Conservation (phyloP, 495 filamentous ascomycete species). For the Collariella sp. region DNA sequence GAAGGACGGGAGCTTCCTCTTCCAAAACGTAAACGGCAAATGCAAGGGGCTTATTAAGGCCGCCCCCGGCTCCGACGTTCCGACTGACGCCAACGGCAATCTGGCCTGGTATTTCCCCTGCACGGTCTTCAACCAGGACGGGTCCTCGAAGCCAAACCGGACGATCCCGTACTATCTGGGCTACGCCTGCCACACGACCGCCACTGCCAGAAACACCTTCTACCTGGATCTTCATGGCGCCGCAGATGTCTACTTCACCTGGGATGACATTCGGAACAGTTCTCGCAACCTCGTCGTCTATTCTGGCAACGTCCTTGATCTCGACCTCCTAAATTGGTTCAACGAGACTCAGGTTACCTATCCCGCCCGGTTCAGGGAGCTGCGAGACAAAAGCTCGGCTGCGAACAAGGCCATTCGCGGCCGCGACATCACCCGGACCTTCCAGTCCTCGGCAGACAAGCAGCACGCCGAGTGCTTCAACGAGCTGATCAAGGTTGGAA, state of each 20-base stretch:
- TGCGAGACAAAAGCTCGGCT: constrained; percentile 45
- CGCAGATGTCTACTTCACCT: constrained; percentile 79
- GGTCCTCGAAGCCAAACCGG: constrained; percentile 65
- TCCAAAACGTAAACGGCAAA: constrained; percentile 96
- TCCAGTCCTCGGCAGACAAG: constrained; percentile 69
- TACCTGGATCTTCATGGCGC: constrained; percentile 54
- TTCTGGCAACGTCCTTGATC: constrained; percentile 84
- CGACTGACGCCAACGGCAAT: constrained; percentile 60
- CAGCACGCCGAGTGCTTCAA: constrained; percentile 73
- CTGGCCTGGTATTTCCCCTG: constrained; percentile 98
- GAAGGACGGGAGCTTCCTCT: constrained; percentile 89
- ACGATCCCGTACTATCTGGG: constrained; percentile 70
- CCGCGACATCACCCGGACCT: constrained; percentile 83
- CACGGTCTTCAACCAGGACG: constrained; percentile 84
- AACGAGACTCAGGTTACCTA: constrained; percentile 73
- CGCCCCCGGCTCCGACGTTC: constrained; percentile 63
- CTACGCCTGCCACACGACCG: constrained; percentile 83
- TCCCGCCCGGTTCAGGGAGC: constrained; percentile 68
- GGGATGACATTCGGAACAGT: constrained; percentile 85
- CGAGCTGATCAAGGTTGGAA: constrained; percentile 91
- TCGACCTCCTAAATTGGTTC: constrained; percentile 89
- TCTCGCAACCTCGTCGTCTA: constrained; percentile 88
- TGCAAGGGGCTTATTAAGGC: constrained; percentile 86
- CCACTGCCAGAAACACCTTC: constrained; percentile 57
- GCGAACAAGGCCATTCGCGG: constrained; percentile 67